These are phyloP conservation scores for Mycena rebaudengoi DNA, from an alignment of 768 basidiomycete genomes.

Conservation along the genomic window DNA sequence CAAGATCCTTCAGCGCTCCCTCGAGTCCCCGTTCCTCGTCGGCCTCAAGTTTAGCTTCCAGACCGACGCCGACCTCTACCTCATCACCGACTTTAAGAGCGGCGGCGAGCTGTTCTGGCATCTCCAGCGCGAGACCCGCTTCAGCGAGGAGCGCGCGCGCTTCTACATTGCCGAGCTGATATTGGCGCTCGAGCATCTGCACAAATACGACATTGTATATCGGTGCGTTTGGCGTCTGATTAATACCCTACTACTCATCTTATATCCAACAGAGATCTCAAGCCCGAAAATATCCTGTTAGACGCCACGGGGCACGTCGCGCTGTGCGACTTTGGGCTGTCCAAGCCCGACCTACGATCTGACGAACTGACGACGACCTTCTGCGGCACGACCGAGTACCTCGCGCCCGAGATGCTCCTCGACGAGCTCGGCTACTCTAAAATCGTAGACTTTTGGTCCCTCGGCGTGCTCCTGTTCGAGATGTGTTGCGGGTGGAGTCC, in stretches of 20 bases:
- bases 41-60: constrained; percentile 99
- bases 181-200: constrained; percentile 94
- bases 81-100: constrained; percentile 98
- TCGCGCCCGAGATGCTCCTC: constrained; percentile 97
- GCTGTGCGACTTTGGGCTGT: constrained; percentile 97
- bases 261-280: constrained; percentile 74
- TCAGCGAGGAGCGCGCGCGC: constrained; percentile 90
- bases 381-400: constrained; percentile 98
- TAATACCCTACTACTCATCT: constrained; percentile 24
- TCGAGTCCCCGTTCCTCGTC: constrained; percentile 96
- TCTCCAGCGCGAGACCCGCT: constrained; percentile 93
- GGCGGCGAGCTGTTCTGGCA: constrained; percentile 99
- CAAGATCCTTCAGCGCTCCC: constrained; percentile 94
- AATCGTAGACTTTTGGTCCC: constrained; percentile 97
- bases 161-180: constrained; percentile 98
- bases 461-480: constrained; percentile 96
- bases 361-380: constrained; percentile 99
- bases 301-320: constrained; percentile 99
- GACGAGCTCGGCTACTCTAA: constrained; percentile 99
- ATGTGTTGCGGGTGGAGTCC: constrained; percentile 99
- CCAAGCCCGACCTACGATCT: constrained; percentile 92
- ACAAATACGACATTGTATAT: constrained; percentile 96
- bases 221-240: constrained; percentile 80
- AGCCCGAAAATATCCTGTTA: constrained; percentile 97
- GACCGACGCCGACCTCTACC: constrained; percentile 92